Evolutionary conservation across 768 basidiomycete genomes (phyloP), one percentile per base, ranked within the genome.

Genomic region (Auriculariales sp.): DNA sequence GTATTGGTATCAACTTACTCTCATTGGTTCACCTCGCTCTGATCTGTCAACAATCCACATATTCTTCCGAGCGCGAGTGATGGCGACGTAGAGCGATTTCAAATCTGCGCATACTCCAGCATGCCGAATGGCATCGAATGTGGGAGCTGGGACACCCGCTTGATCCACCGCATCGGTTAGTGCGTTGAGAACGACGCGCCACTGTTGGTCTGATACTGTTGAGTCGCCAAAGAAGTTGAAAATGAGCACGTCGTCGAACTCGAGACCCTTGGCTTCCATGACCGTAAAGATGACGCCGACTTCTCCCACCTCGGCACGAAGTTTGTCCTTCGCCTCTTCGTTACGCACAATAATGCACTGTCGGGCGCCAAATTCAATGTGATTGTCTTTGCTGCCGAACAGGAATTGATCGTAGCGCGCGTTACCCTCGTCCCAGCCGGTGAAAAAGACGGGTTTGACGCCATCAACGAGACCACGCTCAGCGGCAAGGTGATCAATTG

Each of bases 221-320:
- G 84, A 86, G 54, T 82, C 79, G 24, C 75, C 70, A 55, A 87
- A 87, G 61, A 85, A 85, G 53, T 87, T 78, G 56, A 79, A 85
- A 10, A 87, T 56, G 3, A 87, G 66, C 3, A 87, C 79, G 55
- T 81, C 79, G 53, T 79, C 71, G 59, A 81, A 81, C 55, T 81
- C 80, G 3, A 81, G 61, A 0, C 80, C 80, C 62, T 81, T 81
- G 67, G 73, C 77, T 36, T 81, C 77, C 56, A 76, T 75, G 4
- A 80, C 52, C 2, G 79, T 80, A 63, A 51, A 46, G 35, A 51
- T 46, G 24, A 51, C 50, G 5, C 78, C 79, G 11, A 79, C 70
- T 0, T 77, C 64, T 2, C 81, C 81, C 0, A 83, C 68, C 56
- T 77, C 68, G 17, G 64, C 55, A 44, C 66, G 63, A 10, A 85